Base-by-base conservation (phyloP, 1,284 basidiomycete genomes). In the Irpex sp. region DNA sequence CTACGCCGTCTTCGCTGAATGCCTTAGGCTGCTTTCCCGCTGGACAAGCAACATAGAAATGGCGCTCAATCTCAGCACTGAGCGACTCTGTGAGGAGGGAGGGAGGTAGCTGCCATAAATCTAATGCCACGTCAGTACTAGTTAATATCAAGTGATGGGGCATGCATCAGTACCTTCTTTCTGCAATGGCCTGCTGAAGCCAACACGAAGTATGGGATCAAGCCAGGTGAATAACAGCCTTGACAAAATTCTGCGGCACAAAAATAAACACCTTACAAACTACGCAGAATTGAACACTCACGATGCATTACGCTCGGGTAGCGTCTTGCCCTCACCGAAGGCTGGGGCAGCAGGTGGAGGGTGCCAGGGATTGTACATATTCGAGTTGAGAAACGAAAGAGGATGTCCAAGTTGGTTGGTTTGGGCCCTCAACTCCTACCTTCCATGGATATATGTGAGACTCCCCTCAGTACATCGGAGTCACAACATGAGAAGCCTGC, bases 261-360 rank as follows among this genome's bases (percentile, higher is more conserved):
- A 8, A 13, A 50, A 17, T n/a, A n/a, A 50, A 17, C n/a, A 9
- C 8, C 11, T n/a, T n/a, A 50, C 49, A 17, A 50, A 17, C 8
- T 9, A 8, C 13, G 17, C 49, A 21, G 15, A n/a, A 7, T 8
- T 17, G 49, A 50, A 50, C 63, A 57, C 73, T 85, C 86, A 63
- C 89, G 86, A 19, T 86, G 81, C 73, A 81, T 86, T 74, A 88
- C 82, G 78, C 74, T 97, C 94, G 31, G 96, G 77, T 33, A 97
- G 86, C 15, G 85, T 93, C 4, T 88, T 87, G 63, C 92, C 93
- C 88, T 95, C 92, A 61, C 96, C 94, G 67, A 92, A 90, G 2
- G 66, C 72, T 13, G 72, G 72, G 2, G 72, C 69, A 0, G 71
- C 72, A 15, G 73, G 72, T 13, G 62, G 64, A 15, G 72, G 73